Percentiles rank a stretch among this genome's conserved stretches.
phyloP scores from a whole-genome alignment of 2,329 filamentous ascomycete species.

The Trichophyton simii region DNA sequence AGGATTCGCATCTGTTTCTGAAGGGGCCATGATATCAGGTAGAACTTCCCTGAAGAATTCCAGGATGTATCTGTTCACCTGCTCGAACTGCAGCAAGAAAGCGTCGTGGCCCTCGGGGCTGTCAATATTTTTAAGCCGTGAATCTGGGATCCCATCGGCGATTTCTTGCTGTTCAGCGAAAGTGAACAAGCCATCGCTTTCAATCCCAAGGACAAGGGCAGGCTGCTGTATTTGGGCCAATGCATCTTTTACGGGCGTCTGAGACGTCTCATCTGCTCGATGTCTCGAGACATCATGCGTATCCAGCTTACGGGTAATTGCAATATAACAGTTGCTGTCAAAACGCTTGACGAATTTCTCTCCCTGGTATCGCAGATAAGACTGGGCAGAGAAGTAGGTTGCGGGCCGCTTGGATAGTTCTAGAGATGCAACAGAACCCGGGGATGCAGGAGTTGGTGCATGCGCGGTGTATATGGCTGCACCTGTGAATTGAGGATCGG shows the following conservation, averaged over 20 bases:
- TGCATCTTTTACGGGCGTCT: conserved; percentile 53
- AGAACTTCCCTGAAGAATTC: conserved; percentile 70
- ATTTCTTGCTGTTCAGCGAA: conserved; percentile 94
- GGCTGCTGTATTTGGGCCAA: conserved; percentile 77
- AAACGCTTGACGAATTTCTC: conserved; percentile 95
- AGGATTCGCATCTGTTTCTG: conserved; percentile 36
- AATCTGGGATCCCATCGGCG: conserved; percentile 65
- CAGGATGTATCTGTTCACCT: conserved; percentile 81
- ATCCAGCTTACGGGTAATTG: conserved; percentile 93
- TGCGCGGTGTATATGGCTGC: conserved; percentile 41
- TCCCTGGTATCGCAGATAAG: conserved; percentile 91
- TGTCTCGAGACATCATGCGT: conserved; percentile 87
- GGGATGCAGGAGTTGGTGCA: conserved; percentile 19
- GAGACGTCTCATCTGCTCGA: conserved; percentile 38
- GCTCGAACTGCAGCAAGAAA: conserved; percentile 91
- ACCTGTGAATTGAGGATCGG: conserved; percentile 61
- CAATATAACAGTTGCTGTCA: conserved; percentile 97
- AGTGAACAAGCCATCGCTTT: conserved; percentile 90
- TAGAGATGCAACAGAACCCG: conserved; percentile 18
- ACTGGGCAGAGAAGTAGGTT: conserved; percentile 97
- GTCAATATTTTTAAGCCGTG: conserved; percentile 73
- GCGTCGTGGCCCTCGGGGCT: conserved; percentile 93
- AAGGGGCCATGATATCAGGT: conserved; percentile 71
- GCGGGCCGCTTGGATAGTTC: conserved; percentile 36
- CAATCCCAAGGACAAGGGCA: conserved; percentile 80